A percentile compares a stretch with the other conserved stretches of the same genome.
phyloP scores from a whole-genome alignment of 371 early-diverging fungal genomes.

The Nematocida ausubeli region DNA sequence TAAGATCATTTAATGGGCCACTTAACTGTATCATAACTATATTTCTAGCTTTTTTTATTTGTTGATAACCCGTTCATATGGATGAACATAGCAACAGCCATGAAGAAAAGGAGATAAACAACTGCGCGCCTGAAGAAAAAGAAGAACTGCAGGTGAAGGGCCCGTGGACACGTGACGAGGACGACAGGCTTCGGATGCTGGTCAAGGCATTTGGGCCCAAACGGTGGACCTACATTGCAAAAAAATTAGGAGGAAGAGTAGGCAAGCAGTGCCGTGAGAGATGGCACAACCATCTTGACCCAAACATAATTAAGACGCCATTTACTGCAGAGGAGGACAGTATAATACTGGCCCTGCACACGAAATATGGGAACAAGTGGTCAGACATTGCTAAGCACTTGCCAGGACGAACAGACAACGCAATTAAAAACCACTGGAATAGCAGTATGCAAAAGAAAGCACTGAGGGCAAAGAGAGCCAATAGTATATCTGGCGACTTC shows the following conservation, averaged over 20 bases:
- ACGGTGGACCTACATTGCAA: slow-evolving; percentile 68
- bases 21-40: slow-evolving; percentile 42
- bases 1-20: slow-evolving; percentile 15
- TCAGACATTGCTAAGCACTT: slow-evolving; percentile 67
- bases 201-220: slow-evolving; percentile 63
- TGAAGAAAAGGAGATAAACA: slow-evolving; percentile 21
- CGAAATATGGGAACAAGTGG: slow-evolving; percentile 68
- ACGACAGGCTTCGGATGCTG: slow-evolving; percentile 58
- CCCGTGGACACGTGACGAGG: slow-evolving; percentile 69
- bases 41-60: slow-evolving; percentile 58
- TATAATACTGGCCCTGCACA: slow-evolving; percentile 63
- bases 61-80: slow-evolving; percentile 60
- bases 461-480: slow-evolving; percentile 53
- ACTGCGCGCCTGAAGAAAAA: slow-evolving; percentile 11
- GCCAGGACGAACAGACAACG: slow-evolving; percentile 69
- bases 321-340: slow-evolving; percentile 65
- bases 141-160: slow-evolving; percentile 62
- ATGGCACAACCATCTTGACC: slow-evolving; percentile 69
- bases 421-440: slow-evolving; percentile 69
- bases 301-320: slow-evolving; percentile 67
- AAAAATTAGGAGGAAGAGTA: slow-evolving; percentile 61
- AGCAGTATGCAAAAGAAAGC: slow-evolving; percentile 65
- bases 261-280: slow-evolving; percentile 69
- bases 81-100: slow-evolving; percentile 50
- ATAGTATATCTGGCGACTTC: slow-evolving; percentile 60